Conservation (phyloP, 2,329 filamentous ascomycete species). For the Periconia macrospinosa region DNA sequence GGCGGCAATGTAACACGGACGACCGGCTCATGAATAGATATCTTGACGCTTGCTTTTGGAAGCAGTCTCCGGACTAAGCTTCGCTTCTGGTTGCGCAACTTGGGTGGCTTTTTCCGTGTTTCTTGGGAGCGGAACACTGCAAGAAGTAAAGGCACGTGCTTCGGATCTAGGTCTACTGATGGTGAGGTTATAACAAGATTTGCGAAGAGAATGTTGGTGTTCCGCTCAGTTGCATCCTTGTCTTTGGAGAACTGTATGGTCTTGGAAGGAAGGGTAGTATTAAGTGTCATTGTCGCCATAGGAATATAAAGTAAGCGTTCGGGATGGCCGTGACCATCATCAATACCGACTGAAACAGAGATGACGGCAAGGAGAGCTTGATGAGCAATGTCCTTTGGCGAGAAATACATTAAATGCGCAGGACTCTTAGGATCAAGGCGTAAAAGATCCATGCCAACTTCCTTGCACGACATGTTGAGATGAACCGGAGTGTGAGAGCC, state of each 20-base stretch:
- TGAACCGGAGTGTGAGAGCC: conserved; percentile 71
- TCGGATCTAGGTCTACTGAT: conserved; percentile 88
- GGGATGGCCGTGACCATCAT: conserved; percentile 83
- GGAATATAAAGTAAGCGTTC: conserved; percentile 91
- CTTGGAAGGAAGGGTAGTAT: conserved; percentile 92
- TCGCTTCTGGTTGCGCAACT: conserved; percentile 45
- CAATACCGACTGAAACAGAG: conserved; percentile 87
- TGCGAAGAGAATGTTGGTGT: conserved; percentile 93
- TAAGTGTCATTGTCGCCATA: conserved; percentile 94
- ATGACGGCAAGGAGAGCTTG: conserved; percentile 91
- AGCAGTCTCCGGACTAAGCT: conserved; percentile 84
- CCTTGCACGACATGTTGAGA: conserved; percentile 91
- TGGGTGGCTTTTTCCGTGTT: conserved; percentile 24
- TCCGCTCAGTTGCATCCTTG: conserved; percentile 76
- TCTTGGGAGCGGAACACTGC: conserved; percentile 66
- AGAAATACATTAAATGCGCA: conserved; percentile 98
- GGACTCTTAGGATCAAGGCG: conserved; percentile 89
- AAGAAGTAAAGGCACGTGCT: conserved; percentile 83
- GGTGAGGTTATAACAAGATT: conserved; percentile 96
- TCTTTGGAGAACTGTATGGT: conserved; percentile 78
- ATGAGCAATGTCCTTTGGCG: conserved; percentile 87
- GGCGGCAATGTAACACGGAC: conserved; percentile 85
- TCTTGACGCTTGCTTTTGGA: conserved; percentile 91
- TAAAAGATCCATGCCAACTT: conserved; percentile 90
- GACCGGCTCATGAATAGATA: conserved; percentile 96